These are phyloP conservation scores for Geosiphon pyriformis DNA, from an alignment of 192 early-diverging fungal species.

Conservation along the genomic window DNA sequence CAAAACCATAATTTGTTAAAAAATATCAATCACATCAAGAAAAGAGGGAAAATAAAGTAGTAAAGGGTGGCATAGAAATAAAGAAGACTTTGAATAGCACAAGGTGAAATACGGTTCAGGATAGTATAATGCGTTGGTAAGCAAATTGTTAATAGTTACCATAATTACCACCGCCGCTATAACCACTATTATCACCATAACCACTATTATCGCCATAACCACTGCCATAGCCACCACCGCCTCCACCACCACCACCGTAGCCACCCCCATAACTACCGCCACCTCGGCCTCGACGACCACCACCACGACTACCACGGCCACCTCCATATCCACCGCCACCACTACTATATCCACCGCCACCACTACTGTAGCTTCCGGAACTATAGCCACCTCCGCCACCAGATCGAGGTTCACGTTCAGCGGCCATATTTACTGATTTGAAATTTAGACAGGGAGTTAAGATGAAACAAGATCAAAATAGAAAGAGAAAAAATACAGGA, in stretches of 20 bases:
- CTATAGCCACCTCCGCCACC: conserved; percentile 31
- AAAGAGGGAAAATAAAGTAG: too few species aligned
- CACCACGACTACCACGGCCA: conserved; percentile 35
- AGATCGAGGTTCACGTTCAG: conserved; percentile 28
- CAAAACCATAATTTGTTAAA: too few species aligned
- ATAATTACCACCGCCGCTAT: neutral
- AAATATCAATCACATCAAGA: too few species aligned
- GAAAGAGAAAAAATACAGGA: neutral
- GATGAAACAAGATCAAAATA: neutral
- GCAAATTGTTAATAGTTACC: neutral
- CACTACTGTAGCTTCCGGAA: conserved; percentile 22
- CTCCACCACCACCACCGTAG: conserved; percentile 32
- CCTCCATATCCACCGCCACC: conserved; percentile 25
- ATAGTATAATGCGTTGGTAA: too few species aligned
- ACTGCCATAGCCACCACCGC: conserved; percentile 29
- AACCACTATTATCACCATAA: neutral
- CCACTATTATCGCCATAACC: conserved; percentile 27
- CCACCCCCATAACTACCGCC: conserved; percentile 26
- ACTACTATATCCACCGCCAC: conserved; percentile 34
- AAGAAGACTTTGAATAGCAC: too few species aligned
- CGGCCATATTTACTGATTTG: conserved; percentile 34
- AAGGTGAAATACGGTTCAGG: too few species aligned
- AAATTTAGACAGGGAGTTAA: neutral
- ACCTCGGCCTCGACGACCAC: conserved; percentile 32
- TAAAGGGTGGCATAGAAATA: too few species aligned